A percentile compares a stretch with the other conserved stretches of the same genome.
Evolutionary conservation across 805 yeast species (phyloP).

Genomic region (Middelhovenomyces tepae): DNA sequence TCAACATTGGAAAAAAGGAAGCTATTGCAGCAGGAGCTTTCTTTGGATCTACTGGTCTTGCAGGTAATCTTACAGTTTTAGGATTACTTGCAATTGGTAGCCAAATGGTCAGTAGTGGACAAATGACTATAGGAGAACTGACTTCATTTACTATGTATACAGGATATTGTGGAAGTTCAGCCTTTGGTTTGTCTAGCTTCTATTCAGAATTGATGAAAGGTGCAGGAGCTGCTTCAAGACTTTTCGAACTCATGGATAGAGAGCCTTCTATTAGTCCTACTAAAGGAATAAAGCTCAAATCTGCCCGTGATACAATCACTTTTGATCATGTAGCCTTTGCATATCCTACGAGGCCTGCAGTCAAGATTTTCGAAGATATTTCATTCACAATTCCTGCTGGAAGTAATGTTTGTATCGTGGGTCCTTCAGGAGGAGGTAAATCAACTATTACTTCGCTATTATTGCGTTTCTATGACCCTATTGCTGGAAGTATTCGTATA

Average conservation of each 20-base stretch:
- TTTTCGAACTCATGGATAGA: constrained; percentile 78
- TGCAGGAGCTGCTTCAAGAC: constrained; percentile 87
- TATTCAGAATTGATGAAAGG: constrained; percentile 96
- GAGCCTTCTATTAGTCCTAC: constrained; percentile 64
- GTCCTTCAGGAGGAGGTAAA: constrained; percentile 96
- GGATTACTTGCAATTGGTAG: constrained; percentile 75
- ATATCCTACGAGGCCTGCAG: constrained; percentile 79
- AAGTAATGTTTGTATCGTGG: constrained; percentile 86
- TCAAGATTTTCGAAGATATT: constrained; percentile 52
- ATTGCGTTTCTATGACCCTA: constrained; percentile 77
- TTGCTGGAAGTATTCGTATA: constrained; percentile 50
- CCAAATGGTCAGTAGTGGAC: constrained; percentile 67
- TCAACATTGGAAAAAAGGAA: constrained; percentile 67
- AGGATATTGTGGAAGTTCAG: constrained; percentile 86
- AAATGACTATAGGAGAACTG: constrained; percentile 75
- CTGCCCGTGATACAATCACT: constrained; percentile 35
- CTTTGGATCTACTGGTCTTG: constrained; percentile 69
- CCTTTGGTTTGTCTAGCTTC: constrained; percentile 82
- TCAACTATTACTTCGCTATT: constrained; percentile 77
- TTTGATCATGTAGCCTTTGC: constrained; percentile 59
- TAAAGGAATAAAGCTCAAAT: constrained; percentile 42
- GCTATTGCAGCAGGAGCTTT: constrained; percentile 71
- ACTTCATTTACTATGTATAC: constrained; percentile 95
- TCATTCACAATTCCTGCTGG: constrained; percentile 62
- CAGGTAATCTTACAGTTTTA: constrained; percentile 76